These are phyloP conservation scores for Cyberlindnera amylophila DNA, from an alignment of 805 yeast species.

Conservation along the genomic window DNA sequence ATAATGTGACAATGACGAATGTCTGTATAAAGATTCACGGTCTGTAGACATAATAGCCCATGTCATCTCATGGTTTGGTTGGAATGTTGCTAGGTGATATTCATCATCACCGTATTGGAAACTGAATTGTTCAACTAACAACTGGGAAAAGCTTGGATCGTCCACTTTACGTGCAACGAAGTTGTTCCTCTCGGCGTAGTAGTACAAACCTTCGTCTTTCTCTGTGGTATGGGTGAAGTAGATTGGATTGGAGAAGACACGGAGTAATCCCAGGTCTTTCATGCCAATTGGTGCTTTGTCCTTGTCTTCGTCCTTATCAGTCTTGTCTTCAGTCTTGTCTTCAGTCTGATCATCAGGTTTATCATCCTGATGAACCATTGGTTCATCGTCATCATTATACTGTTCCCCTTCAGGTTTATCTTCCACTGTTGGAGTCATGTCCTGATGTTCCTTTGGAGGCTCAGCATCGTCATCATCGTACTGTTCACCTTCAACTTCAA, in stretches of 20 bases:
- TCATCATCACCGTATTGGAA: conserved; percentile 12
- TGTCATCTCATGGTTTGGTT: conserved; percentile 24
- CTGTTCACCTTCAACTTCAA: conserved; percentile 1
- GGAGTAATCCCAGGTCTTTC: conserved; percentile 21
- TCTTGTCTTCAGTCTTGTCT: background rate
- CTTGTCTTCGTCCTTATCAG: background rate
- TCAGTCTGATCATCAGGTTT: too few species aligned
- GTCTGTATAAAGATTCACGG: conserved; percentile 48
- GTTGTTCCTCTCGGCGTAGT: conserved; percentile 7
- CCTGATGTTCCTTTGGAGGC: background rate
- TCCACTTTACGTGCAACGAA: conserved; percentile 17
- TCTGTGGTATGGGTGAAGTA: conserved; percentile 14
- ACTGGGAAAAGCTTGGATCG: conserved; percentile 10
- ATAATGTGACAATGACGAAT: conserved; percentile 39
- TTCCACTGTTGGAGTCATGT: background rate
- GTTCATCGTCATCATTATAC: background rate
- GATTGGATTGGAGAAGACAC: conserved; percentile 13
- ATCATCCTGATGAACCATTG: background rate
- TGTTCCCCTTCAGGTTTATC: background rate
- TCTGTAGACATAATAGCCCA: conserved; percentile 52
- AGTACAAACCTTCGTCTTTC: conserved; percentile 25
- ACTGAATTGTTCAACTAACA: conserved; percentile 1
- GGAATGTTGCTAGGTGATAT: conserved; percentile 12
- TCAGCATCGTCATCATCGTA: conserved; percentile 5
- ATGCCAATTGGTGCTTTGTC: conserved; percentile 15